Evolutionary conservation across 306 rosid genomes (phyloP).

Genomic region (Medicago lupulina): DNA sequence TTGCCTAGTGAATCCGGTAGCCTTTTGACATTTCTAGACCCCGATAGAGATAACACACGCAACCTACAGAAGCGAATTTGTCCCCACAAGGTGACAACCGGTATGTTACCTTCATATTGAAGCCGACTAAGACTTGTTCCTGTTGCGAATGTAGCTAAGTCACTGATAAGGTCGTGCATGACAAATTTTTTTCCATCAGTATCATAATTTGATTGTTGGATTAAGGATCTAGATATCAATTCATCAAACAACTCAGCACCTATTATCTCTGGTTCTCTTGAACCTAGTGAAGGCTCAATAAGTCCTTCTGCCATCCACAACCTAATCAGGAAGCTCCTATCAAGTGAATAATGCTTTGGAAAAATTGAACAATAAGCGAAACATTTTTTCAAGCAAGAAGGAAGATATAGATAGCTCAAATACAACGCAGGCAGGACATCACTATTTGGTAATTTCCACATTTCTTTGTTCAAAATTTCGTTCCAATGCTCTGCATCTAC

Average conservation of each 20-base stretch:
- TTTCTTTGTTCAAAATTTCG: neutral
- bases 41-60: neutral
- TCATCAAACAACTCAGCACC: neutral
- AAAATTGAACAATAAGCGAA: neutral
- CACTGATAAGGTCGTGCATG: neutral
- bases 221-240: neutral
- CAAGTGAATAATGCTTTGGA: neutral
- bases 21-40: neutral
- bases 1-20: neutral
- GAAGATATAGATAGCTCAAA: neutral
- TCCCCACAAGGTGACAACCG: neutral
- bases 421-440: neutral
- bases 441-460: neutral
- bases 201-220: neutral
- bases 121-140: neutral
- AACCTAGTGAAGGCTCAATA: neutral
- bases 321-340: neutral
- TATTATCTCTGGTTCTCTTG: neutral
- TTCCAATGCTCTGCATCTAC: neutral
- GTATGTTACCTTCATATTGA: neutral
- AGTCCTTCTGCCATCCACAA: conserved; percentile 5
- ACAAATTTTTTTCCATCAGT: neutral
- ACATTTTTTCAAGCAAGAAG: neutral
- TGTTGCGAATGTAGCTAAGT: neutral
- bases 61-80: neutral